A percentile compares a stretch with the other conserved stretches of the same genome.
phyloP scores from a whole-genome alignment of 257 asterid genomes.

The Ajuga chamaepitys region DNA sequence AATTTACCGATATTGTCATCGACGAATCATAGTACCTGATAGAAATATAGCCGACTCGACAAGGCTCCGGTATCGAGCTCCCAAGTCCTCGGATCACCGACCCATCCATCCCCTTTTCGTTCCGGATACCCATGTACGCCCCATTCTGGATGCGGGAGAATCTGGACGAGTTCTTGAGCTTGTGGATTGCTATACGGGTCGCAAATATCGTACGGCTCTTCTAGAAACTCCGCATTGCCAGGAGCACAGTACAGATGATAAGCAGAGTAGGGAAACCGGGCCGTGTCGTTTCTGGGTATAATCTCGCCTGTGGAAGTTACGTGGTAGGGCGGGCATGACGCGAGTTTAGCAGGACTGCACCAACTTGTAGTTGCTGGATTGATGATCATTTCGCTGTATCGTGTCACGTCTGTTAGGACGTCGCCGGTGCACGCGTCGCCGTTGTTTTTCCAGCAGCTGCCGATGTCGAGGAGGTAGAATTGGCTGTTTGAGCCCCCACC shows the following conservation, averaged over 20 bases:
- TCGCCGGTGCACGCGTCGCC: constrained; percentile 77
- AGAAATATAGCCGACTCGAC: constrained; percentile 69
- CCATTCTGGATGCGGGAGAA: constrained; percentile 91
- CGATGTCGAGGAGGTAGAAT: constrained; percentile 70
- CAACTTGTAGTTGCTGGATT: constrained; percentile 75
- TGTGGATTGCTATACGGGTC: constrained; percentile 92
- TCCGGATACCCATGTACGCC: constrained; percentile 73
- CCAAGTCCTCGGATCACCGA: constrained; percentile 73
- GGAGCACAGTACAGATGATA: constrained; percentile 90
- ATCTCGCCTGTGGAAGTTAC: constrained; percentile 44
- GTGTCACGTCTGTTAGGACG: constrained; percentile 66
- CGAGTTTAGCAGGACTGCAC: constrained; percentile 65
- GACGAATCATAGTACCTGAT: constrained; percentile 42
- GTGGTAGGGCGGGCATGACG: constrained; percentile 81
- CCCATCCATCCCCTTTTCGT: constrained; percentile 75
- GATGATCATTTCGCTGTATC: constrained; percentile 86
- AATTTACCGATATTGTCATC: not conserved
- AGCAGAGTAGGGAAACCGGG: constrained; percentile 70
- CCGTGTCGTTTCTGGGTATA: constrained; percentile 51
- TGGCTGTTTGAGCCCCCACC: constrained; percentile 84
- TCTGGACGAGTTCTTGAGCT: constrained; percentile 81
- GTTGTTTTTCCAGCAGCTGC: constrained; percentile 82
- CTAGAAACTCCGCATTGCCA: constrained; percentile 58
- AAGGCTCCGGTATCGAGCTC: constrained; percentile 68
- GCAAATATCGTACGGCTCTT: constrained; percentile 69